Evolutionary conservation across 768 basidiomycete genomes (phyloP), one percentile per base, ranked within the genome.

Genomic region (Boletus rex-veris): DNA sequence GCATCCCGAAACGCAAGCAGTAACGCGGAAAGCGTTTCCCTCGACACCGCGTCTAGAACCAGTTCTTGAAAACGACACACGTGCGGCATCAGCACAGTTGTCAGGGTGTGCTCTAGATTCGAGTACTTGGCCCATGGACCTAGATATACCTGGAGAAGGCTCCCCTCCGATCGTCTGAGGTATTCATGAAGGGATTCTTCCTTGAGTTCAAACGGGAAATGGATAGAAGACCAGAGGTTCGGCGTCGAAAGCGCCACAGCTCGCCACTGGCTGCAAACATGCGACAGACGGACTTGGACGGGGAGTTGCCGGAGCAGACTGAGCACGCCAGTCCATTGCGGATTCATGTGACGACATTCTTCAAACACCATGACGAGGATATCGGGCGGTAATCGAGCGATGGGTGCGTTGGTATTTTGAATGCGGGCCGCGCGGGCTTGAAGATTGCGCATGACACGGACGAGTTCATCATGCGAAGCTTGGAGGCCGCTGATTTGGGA

Each of bases 261-360:
- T 31, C 73, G 68, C 74, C 74, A 73, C 38, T 65, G 67, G 36
- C 56, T 61, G 33, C 64, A 66, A 19, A 74, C 68, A 42, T 70
- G 68, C 33, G 74, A 71, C 26, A 75, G 51, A 30, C 68, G 69
- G 33, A 70, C 60, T 53, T 70, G 70, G 49, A 70, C 31, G 30
- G 70, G 70, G n/a, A 61, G 63, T 46, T 71, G 69, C 43, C 63
- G 67, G 33, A 71, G 69, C 9, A 68, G 59, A 50, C 60, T 62
- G 41, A 68, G 69, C 14, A 71, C 64, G n/a, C 68, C 68, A 14
- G 59, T 48, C 65, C 70, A 69, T 50, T 69, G 69, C 24, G 67
- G 67, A 40, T 63, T 67, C 26, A 63, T 52, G 52, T 71, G 67
- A 46, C 65, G 61, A 42, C 65, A 67, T 28, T 68, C 68, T 48